Conservation (phyloP, 176 grass and related monocot species). For the Sorghum bicolor region DNA sequence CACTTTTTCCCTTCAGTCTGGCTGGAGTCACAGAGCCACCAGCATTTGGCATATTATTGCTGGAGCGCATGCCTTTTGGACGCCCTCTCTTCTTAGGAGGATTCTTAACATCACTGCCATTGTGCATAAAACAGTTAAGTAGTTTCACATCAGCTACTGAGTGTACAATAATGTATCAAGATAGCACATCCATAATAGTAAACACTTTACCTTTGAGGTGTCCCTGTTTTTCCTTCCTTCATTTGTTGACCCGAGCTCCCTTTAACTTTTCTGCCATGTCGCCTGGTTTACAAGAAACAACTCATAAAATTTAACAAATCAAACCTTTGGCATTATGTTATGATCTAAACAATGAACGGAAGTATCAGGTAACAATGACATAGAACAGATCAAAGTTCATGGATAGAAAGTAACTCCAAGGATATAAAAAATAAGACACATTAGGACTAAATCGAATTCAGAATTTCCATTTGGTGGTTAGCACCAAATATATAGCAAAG, state of each 20-base stretch:
- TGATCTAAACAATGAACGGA: not conserved
- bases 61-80: slow-evolving; percentile 33
- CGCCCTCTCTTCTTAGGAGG: slow-evolving; percentile 47
- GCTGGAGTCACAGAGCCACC: slow-evolving; percentile 18
- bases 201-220: slow-evolving; percentile 29
- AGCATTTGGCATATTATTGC: slow-evolving; percentile 11
- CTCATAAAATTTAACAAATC: not conserved
- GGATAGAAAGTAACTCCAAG: not conserved
- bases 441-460: not conserved
- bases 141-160: slow-evolving; percentile 10
- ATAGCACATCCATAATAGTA: not conserved
- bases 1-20: slow-evolving; percentile 26
- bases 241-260: not conserved
- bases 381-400: not conserved
- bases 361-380: not conserved
- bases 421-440: not conserved
- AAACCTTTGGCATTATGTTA: not conserved
- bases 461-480: not conserved
- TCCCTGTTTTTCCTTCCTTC: slow-evolving; percentile 30
- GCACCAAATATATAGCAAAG: slow-evolving; percentile 1
- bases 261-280: slow-evolving; percentile 27
- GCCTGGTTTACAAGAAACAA: slow-evolving; percentile 31
- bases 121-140: not conserved
- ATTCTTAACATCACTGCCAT: slow-evolving; percentile 19
- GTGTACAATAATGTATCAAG: not conserved